These are phyloP conservation scores for Blastocrithidia nonstop DNA, from an alignment of 208 protist species.

Conservation along the genomic window DNA sequence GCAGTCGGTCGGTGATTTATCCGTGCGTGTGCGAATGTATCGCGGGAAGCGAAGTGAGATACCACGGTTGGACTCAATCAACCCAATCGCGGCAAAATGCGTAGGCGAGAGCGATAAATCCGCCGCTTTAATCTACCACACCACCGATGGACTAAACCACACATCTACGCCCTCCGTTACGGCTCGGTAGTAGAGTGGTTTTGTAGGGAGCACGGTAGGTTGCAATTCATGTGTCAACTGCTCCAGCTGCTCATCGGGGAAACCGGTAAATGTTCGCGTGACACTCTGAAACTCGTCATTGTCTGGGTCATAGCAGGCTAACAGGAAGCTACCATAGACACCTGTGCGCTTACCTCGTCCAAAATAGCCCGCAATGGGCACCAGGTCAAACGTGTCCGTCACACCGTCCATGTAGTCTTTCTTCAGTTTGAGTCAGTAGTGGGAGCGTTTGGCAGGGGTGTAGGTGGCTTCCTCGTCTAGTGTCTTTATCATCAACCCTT, in stretches of 20 bases:
- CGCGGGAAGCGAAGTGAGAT: constrained; percentile 98
- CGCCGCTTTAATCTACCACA: constrained; percentile 98
- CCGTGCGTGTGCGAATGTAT: constrained; percentile 95
- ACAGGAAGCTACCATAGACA: constrained; percentile 94
- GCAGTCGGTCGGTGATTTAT: constrained; percentile 91
- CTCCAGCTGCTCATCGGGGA: constrained; percentile 89
- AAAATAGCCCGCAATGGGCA: constrained; percentile 95
- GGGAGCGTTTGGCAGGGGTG: constrained; percentile 91
- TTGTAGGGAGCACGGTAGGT: constrained; percentile 27
- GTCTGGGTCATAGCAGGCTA: constrained; percentile 96
- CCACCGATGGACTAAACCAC: constrained; percentile 91
- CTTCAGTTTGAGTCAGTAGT: constrained; percentile 98
- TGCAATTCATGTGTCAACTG: constrained; percentile 45
- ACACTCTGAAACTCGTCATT: constrained; percentile 94
- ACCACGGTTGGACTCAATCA: constrained; percentile 83
- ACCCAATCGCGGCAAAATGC: constrained; percentile 88
- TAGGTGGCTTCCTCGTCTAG: constrained; percentile 90
- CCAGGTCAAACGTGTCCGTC: constrained; percentile 97
- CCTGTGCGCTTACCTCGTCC: constrained; percentile 98
- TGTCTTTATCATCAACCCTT: constrained; percentile 99
- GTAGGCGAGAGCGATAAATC: constrained; percentile 97
- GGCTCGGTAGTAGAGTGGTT: constrained; percentile 70
- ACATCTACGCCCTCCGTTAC: constrained; percentile 82
- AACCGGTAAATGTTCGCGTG: constrained; percentile 97
- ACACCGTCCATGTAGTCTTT: constrained; percentile 98